phyloP scores from a whole-genome alignment of 495 filamentous ascomycete species.

The Aspergillus bridgeri region DNA sequence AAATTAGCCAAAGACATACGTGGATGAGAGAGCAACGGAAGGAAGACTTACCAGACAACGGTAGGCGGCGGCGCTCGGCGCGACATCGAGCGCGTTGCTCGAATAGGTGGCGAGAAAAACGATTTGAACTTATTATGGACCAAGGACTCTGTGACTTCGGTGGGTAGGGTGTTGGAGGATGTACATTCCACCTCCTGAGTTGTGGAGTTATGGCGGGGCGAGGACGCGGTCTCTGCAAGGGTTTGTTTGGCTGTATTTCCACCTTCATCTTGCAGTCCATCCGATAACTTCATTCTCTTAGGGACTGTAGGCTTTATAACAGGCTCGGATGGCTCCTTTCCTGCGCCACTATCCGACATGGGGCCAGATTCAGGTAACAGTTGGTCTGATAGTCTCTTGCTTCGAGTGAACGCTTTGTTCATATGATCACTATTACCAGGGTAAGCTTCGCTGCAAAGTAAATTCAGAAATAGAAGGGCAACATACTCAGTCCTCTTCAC shows the following conservation, averaged over 20 bases:
- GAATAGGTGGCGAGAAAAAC: constrained; percentile 2
- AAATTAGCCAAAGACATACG: background rate
- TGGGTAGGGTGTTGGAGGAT: background rate
- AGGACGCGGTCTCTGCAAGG: constrained; percentile 2
- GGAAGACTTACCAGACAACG: constrained; percentile 20
- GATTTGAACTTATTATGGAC: background rate
- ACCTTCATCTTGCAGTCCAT: constrained; percentile 26
- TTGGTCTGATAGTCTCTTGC: constrained; percentile 1
- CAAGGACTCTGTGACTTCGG: background rate
- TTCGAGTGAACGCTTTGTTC: constrained; percentile 32
- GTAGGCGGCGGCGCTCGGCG: constrained; percentile 20
- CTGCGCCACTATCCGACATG: background rate
- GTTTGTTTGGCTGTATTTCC: constrained; percentile 9
- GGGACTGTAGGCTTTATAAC: constrained; percentile 4
- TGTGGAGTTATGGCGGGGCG: background rate
- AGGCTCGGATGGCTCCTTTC: constrained; percentile 1
- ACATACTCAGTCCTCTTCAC: constrained; percentile 23
- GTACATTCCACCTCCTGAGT: background rate
- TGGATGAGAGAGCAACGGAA: background rate
- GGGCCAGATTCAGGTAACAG: background rate
- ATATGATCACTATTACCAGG: constrained; percentile 30
- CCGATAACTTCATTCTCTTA: constrained; percentile 33
- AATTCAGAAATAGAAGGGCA: background rate
- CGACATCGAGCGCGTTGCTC: constrained; percentile 33
- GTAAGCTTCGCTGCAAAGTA: constrained; percentile 9